These are phyloP conservation scores for Plasmodium vivax DNA, from an alignment of 169 alveolate genomes.

Conservation along the genomic window DNA sequence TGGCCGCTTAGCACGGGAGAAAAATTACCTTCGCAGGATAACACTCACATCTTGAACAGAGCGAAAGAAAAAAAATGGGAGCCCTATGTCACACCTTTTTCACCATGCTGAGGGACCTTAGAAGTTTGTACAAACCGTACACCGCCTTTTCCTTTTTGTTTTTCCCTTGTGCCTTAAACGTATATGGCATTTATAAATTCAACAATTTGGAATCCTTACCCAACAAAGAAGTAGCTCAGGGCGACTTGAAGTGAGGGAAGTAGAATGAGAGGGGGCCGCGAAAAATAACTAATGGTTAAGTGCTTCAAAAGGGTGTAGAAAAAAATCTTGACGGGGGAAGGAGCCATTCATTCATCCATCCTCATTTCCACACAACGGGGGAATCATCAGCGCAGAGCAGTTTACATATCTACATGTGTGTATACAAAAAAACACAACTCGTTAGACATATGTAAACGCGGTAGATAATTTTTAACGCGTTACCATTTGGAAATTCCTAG, in stretches of 20 bases:
- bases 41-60: neutral
- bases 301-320: neutral
- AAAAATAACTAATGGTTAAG: neutral
- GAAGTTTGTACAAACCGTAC: conserved; percentile 69
- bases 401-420: neutral
- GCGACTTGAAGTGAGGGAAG: conserved; percentile 22
- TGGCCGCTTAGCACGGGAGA: neutral
- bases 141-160: conserved; percentile 72
- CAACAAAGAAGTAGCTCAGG: conserved; percentile 32
- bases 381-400: neutral
- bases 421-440: neutral
- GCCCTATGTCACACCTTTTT: conserved; percentile 55
- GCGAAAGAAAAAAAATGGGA: conserved; percentile 21
- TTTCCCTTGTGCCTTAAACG: conserved; percentile 70
- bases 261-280: neutral
- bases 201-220: conserved; percentile 19
- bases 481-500: neutral
- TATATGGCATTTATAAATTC: conserved; percentile 70
- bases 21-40: neutral
- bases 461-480: neutral
- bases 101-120: conserved; percentile 45
- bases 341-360: neutral
- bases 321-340: neutral
- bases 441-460: neutral
- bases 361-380: neutral